Percentiles rank a stretch among this genome's conserved stretches.
phyloP scores from a whole-genome alignment of 1,139 yeast genomes.

The Yarrowia galli region DNA sequence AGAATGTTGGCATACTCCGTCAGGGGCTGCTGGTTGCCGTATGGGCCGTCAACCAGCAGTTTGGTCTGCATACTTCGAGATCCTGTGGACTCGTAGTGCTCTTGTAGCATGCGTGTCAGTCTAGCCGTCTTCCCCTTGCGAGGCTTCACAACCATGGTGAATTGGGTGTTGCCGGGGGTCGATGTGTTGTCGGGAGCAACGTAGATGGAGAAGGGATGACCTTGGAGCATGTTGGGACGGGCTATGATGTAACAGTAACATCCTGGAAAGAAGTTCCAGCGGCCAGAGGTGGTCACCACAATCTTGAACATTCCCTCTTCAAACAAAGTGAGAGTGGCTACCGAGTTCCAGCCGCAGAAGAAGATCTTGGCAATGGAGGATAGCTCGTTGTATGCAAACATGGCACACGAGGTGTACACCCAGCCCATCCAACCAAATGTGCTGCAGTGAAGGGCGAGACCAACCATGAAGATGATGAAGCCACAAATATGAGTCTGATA shows the following conservation, averaged over 20 bases:
- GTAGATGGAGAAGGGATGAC: constrained; percentile 72
- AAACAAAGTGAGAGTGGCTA: constrained; percentile 11
- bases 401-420: constrained; percentile 50
- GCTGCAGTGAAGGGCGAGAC: constrained; percentile 51
- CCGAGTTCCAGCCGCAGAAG: constrained; percentile 53
- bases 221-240: constrained; percentile 57
- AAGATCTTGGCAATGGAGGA: constrained; percentile 51
- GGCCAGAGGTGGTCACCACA: constrained; percentile 45
- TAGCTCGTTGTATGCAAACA: constrained; percentile 54
- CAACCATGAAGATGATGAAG: constrained; percentile 55
- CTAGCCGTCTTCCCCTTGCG: constrained; percentile 44
- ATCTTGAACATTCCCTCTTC: constrained; percentile 42
- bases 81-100: constrained; percentile 15
- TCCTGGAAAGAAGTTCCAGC: constrained; percentile 61
- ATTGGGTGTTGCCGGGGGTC: constrained; percentile 41
- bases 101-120: constrained; percentile 43
- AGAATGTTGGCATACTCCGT: constrained; percentile 60
- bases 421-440: constrained; percentile 62
- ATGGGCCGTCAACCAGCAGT: constrained; percentile 62
- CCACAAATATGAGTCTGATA: constrained; percentile 51
- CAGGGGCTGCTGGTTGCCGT: constrained; percentile 59
- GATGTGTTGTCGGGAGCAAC: constrained; percentile 41
- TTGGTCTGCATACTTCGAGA: constrained; percentile 32
- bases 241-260: constrained; percentile 62
- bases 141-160: constrained; percentile 49